Conservation (phyloP, 352 stramenopile species). For the Globisporangium splendens region DNA sequence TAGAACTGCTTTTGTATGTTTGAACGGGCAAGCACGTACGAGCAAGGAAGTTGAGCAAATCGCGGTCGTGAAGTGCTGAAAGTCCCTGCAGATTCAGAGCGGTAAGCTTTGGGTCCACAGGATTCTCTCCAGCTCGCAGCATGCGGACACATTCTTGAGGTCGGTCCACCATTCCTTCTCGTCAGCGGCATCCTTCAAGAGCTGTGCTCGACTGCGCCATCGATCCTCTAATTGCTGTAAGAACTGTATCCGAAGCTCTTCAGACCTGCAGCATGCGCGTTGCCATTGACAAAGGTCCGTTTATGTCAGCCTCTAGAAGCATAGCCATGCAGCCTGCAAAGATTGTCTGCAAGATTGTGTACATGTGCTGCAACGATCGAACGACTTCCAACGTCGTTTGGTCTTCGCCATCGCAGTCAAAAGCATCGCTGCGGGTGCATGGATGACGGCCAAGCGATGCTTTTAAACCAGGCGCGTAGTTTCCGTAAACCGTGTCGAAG, state of each 20-base stretch:
- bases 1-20: no score
- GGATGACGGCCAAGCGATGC: no score
- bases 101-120: constrained; percentile 8
- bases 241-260: constrained; percentile 6
- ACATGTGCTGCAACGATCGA: constrained; percentile 8
- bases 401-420: background rate
- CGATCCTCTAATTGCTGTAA: constrained; percentile 2
- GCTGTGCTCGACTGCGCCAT: background rate
- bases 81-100: constrained; percentile 15
- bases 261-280: background rate
- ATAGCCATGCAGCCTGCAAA: background rate
- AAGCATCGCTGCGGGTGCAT: no score
- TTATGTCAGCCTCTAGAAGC: background rate
- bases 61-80: constrained; percentile 5
- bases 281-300: no score
- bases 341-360: background rate
- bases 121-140: background rate
- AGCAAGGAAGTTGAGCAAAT: constrained; percentile 6
- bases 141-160: background rate
- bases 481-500: background rate
- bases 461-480: background rate
- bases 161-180: constrained; percentile 7
- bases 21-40: constrained; percentile 1
- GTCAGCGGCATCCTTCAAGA: background rate
- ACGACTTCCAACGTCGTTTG: background rate